Evolutionary conservation across 345 rosid species (phyloP).

Genomic region (Populus alba): DNA sequence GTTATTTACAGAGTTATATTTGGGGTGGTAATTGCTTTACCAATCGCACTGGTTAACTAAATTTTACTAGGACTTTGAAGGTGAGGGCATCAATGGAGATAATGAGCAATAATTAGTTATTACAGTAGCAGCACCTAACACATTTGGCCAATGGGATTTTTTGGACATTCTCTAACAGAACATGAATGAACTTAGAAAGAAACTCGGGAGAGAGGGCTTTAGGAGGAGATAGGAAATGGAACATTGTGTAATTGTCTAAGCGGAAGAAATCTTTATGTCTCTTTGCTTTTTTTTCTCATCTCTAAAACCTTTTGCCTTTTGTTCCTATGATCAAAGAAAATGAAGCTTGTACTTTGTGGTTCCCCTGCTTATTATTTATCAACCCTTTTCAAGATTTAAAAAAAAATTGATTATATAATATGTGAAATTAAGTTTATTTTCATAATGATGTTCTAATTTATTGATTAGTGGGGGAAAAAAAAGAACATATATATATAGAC

Average conservation of each 20-base stretch:
- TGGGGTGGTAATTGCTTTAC: constrained; percentile 58
- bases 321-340: constrained; percentile 13
- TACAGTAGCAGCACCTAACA: neutral
- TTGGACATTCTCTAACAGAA: constrained; percentile 19
- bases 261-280: neutral
- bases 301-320: neutral
- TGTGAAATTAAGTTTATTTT: too few species aligned
- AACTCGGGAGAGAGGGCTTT: neutral
- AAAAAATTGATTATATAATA: too few species aligned
- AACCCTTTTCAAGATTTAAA: neutral
- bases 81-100: neutral
- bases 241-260: neutral
- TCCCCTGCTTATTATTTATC: neutral
- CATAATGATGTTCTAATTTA: too few species aligned
- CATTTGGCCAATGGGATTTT: constrained; percentile 19
- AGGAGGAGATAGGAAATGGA: neutral
- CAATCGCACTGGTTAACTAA: constrained; percentile 50
- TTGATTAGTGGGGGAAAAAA: too few species aligned
- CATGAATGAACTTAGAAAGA: neutral
- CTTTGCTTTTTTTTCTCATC: neutral
- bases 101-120: neutral
- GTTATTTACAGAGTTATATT: constrained; percentile 47
- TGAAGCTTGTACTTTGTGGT: neutral
- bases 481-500: too few species aligned
- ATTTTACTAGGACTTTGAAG: constrained; percentile 46